Percentiles rank a stretch among this genome's conserved stretches.
Conservation (phyloP, 805 yeast species). For the Suhomyces sp. region DNA sequence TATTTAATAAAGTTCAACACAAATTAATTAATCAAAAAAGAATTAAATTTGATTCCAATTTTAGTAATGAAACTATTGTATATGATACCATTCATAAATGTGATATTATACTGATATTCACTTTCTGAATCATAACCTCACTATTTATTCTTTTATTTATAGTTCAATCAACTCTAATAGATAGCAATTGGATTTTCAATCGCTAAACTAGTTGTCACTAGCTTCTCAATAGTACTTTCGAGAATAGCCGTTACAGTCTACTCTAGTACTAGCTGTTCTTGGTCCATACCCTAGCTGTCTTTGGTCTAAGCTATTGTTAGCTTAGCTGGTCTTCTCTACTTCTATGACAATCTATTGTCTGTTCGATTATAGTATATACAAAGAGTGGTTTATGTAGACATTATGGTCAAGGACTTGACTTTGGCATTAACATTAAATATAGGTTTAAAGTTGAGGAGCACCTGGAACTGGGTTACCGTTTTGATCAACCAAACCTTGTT, state of each 20-base stretch:
- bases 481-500: slow-evolving; percentile 78
- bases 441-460: slow-evolving; percentile 53
- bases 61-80: too few species aligned
- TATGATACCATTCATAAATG: too few species aligned
- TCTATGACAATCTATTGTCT: background rate
- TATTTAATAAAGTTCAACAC: too few species aligned
- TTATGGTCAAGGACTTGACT: background rate
- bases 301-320: background rate
- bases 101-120: too few species aligned
- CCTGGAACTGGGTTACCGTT: slow-evolving; percentile 85
- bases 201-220: background rate
- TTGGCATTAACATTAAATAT: background rate
- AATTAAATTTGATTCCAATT: too few species aligned
- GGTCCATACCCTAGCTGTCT: background rate
- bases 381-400: background rate
- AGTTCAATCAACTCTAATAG: too few species aligned
- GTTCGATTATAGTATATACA: background rate
- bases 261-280: too few species aligned
- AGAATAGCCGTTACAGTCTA: too few species aligned
- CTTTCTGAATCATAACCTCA: too few species aligned
- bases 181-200: too few species aligned
- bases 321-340: background rate
- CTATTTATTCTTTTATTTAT: too few species aligned
- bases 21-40: too few species aligned
- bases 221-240: background rate